Percentiles rank a stretch among this genome's conserved stretches.
Conservation (phyloP, 2,329 filamentous ascomycete species). For the Epichloe brachyelytri region DNA sequence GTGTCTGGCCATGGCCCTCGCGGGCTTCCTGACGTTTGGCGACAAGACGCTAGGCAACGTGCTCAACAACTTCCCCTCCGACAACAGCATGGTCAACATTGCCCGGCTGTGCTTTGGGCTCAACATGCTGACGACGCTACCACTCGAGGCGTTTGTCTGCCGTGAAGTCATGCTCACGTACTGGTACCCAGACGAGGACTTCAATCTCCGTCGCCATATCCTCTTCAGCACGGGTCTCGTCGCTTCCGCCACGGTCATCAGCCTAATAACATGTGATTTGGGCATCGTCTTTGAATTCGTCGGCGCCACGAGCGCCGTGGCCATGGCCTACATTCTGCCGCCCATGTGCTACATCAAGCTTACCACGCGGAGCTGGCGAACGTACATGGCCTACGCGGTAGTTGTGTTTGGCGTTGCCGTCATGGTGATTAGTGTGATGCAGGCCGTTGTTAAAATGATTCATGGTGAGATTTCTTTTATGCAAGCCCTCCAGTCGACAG, state of each 20-base stretch:
- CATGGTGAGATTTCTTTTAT: slow-evolving; percentile 7
- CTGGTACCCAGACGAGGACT: slow-evolving; percentile 55
- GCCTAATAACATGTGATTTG: slow-evolving; percentile 81
- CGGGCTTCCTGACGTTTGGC: slow-evolving; percentile 86
- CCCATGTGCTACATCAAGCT: slow-evolving; percentile 93
- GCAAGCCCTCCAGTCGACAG: too few relatives aligned
- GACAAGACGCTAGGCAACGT: slow-evolving; percentile 89
- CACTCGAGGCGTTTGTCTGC: slow-evolving; percentile 94
- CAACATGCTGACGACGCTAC: slow-evolving; percentile 96
- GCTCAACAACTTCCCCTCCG: slow-evolving; percentile 87
- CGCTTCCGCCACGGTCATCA: slow-evolving; percentile 61
- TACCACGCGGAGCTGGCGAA: slow-evolving; percentile 62
- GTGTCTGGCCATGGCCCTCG: slow-evolving; percentile 76
- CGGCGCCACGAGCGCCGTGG: slow-evolving; percentile 86
- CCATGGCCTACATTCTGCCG: slow-evolving; percentile 87
- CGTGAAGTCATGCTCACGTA: slow-evolving; percentile 93
- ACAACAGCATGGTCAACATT: slow-evolving; percentile 89
- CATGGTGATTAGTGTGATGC: slow-evolving; percentile 67
- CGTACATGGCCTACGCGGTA: slow-evolving; percentile 56
- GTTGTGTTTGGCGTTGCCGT: slow-evolving; percentile 69
- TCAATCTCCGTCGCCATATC: slow-evolving; percentile 72
- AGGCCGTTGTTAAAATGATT: slow-evolving; percentile 58
- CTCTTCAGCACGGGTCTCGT: slow-evolving; percentile 77
- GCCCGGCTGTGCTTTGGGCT: slow-evolving; percentile 90
- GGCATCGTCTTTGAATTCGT: slow-evolving; percentile 93